Base-by-base conservation (phyloP, 768 basidiomycete genomes). In the Sistotremastrum niveocremeum region DNA sequence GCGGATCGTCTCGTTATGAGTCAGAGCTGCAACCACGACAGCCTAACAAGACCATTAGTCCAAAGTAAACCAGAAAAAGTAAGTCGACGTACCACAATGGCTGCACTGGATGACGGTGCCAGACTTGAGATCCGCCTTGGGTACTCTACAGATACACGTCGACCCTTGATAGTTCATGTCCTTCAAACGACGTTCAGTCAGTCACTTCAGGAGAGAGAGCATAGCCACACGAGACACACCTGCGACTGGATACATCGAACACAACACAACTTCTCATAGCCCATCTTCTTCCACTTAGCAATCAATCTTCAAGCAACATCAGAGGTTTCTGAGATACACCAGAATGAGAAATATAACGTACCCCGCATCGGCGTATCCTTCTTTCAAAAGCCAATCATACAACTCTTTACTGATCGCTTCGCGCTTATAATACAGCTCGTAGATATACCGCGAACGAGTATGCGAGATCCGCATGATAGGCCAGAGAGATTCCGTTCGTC, bases 91-190 rank as follows among this genome's bases (percentile, higher is more conserved):
- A 93, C 94, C 94, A 62, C 94, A 97, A 59, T 97, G 91, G 41
- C 88, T 84, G 64, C 94, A 99, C 62, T 99, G 90, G 2, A 98
- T 93, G 33, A 97, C 69, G 3, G 87, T 91, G 5, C 91, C 94
- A 43, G 75, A 69, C 46, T 88, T 84, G 29, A 99, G 74, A 57
- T 91, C 84, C 4, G 87, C 82, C 61, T 97, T 99, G 4, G 95
- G 95, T 42, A 98, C 93, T 51, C 95, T 76, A 62, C 95, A 99
- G 41, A 99, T 84, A 63, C 95, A 99, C 33, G 95, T 95, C 20
- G 90, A 94, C 7, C 94, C 95, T 69, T 91, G 85, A 58, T 97
- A 97, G 66, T 97, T 98, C 94, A 97, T 97, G 62, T 97, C 95
- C 90, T 93, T 49, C 2, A 42, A 35, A 43, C 30, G 51, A n/a